Base-by-base conservation (phyloP, 1,139 yeast species). In the Saccharomyces hybrid region DNA sequence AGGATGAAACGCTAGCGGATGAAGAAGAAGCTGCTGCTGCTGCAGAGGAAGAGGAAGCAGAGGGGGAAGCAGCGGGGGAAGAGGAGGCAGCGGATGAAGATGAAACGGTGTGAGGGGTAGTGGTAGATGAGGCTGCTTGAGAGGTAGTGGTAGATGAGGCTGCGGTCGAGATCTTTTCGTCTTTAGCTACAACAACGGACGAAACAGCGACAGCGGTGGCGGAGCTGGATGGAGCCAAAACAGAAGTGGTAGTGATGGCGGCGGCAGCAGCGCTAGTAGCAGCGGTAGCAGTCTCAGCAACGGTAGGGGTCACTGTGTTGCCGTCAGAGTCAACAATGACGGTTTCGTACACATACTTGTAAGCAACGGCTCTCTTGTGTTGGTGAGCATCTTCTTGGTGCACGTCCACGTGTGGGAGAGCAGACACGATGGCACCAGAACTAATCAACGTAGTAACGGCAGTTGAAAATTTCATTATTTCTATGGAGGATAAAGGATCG, bases 341-440 rank as follows among this genome's bases (percentile, higher is more conserved):
- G 48, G 90, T 84, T 63, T 83, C 84, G 71, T 87, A 88, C 56
- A 86, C 91, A 71, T 85, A 84, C 70, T 87, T 88, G 64, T 86
- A 82, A 56, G 88, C 95, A 61, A 85, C 82, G 52, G 88, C 88
- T 74, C 90, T 81, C 75, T 83, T 84, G 64, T 78, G 81, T 70
- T 84, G 86, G 73, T 86, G 95, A 42, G 56, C 56, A 47, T 66
- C 68, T 30, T 59, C 66, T 49, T 64, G 62, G 50, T 65, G 57
- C 14, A 55, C 61, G 27, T 59, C 62, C 44, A 53, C 57, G 54
- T 64, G 67, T 50, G 67, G 68, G 51, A 61, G 59, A 20, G 64
- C 65, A 34, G 56, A 52, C 30, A 54, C 59, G 23, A 59, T 41
- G 34, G 60, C 53, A 30, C 57, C 57, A 47, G 58, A 52, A 28